Conservation (phyloP, 352 stramenopile species). For the Peronospora tabacina region DNA sequence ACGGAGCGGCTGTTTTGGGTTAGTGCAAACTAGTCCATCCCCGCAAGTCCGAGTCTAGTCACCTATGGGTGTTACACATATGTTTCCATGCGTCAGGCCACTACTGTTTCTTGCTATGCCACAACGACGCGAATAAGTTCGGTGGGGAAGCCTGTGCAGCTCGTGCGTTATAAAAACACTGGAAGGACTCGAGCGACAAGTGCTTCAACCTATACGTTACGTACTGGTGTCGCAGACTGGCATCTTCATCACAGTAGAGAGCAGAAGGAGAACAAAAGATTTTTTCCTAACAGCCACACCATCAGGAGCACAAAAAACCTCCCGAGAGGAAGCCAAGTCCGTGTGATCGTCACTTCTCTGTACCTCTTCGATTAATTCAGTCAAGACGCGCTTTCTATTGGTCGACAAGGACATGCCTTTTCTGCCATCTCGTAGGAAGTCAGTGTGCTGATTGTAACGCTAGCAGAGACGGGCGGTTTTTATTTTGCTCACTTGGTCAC, state of each 20-base stretch:
- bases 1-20: no score
- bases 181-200: slow-evolving; percentile 5
- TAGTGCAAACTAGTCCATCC: not conserved
- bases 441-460: slow-evolving; percentile 62
- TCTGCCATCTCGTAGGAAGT: slow-evolving; percentile 20
- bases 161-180: not conserved
- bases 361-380: slow-evolving; percentile 3
- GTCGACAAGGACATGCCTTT: slow-evolving; percentile 3
- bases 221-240: no score
- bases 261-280: no score
- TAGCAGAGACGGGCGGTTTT: slow-evolving; percentile 19
- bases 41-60: no score
- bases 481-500: slow-evolving; percentile 1
- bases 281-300: no score
- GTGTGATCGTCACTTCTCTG: not conserved
- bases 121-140: slow-evolving; percentile 10
- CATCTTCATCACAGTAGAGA: no score
- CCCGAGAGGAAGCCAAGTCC: no score
- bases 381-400: slow-evolving; percentile 5
- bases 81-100: not conserved
- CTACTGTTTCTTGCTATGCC: slow-evolving; percentile 10
- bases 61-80: no score
- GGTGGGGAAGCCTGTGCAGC: not conserved
- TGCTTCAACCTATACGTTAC: not conserved
- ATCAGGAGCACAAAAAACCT: no score